Evolutionary conservation across 2,329 filamentous ascomycete species (phyloP), one percentile per base, ranked within the genome.

Genomic region (Akanthomyces muscarius): DNA sequence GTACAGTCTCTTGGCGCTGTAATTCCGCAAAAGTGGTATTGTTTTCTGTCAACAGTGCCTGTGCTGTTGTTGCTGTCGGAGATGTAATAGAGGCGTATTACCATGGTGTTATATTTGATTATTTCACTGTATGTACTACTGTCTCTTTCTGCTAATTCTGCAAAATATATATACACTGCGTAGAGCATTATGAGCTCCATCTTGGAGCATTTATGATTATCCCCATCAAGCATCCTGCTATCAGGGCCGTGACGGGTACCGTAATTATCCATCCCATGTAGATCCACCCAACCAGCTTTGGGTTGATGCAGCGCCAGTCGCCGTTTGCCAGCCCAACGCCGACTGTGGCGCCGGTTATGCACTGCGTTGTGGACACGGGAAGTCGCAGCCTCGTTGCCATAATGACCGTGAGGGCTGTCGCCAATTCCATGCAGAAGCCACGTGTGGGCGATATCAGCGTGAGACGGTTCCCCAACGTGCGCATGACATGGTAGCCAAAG

Each of bases 401-500:
- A 52, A 85, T 76, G 58, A 85, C 78, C 4, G 81, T 84, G 63
- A 83, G 74, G 14, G 81, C 80, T 53, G 79, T 80, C 45, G 77
- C 78, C 63, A 83, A 75, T 68, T 82, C 80, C 78, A 81, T 81
- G 64, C 75, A 80, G 69, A 78, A 82, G 13, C 82, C 82, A 64
- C 82, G 76, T 4, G 77, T 78, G 2, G 82, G 83, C 10, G 81
- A 83, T 69, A 84, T 82, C 23, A 82, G 76, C 16, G 82, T 85
- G 65, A 85, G 76, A 48, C 81, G 77, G 72, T 84, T 85, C 10
- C 82, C 82, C 62, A 85, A 77, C 53, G 80, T 80, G 58, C 81
- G 77, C 81, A 86, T 85, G 69, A 87, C 86, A 69, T 87, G 84
- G 72, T 86, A 87, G 8, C 85, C 85, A 67, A 86, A 87, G 11